Percentiles rank a stretch among this genome's conserved stretches.
Conservation (phyloP, 805 yeast genomes). For the Pichia phayaonensis region DNA sequence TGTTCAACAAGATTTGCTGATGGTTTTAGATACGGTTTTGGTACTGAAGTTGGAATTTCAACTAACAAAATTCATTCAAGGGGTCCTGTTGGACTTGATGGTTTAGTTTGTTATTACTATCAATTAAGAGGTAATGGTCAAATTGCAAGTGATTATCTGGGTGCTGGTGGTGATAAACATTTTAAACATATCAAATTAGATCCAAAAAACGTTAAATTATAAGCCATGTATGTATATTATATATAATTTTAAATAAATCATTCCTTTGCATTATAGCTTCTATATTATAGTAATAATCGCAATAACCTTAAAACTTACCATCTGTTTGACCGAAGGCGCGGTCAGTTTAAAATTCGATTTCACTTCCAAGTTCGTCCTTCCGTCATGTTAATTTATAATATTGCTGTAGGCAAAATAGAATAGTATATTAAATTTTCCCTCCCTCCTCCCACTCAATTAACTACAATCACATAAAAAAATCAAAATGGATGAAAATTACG, state of each 20-base stretch:
- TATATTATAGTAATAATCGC: too few species aligned
- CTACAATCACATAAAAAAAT: not conserved
- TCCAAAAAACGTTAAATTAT: constrained; percentile 21
- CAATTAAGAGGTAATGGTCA: constrained; percentile 91
- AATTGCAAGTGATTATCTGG: constrained; percentile 82
- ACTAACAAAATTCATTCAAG: constrained; percentile 97
- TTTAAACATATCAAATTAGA: constrained; percentile 68
- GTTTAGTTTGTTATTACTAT: constrained; percentile 91
- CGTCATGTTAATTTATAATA: not conserved
- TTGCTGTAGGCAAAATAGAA: not conserved
- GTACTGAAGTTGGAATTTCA: constrained; percentile 96
- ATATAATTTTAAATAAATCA: not conserved
- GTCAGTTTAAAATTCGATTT: not conserved
- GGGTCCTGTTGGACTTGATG: constrained; percentile 98
- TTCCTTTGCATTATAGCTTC: too few species aligned
- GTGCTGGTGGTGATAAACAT: constrained; percentile 80
- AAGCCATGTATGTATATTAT: not conserved
- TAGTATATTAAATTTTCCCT: too few species aligned
- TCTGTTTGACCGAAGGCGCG: too few species aligned
- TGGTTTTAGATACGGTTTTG: constrained; percentile 97
- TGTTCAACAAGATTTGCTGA: constrained; percentile 97
- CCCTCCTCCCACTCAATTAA: not conserved
- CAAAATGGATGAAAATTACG: constrained; percentile 89
- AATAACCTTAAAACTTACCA: too few species aligned
- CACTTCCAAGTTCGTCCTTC: not conserved